phyloP scores from a whole-genome alignment of 2,329 filamentous ascomycete species.

The Cladosporium sphaerospermum region DNA sequence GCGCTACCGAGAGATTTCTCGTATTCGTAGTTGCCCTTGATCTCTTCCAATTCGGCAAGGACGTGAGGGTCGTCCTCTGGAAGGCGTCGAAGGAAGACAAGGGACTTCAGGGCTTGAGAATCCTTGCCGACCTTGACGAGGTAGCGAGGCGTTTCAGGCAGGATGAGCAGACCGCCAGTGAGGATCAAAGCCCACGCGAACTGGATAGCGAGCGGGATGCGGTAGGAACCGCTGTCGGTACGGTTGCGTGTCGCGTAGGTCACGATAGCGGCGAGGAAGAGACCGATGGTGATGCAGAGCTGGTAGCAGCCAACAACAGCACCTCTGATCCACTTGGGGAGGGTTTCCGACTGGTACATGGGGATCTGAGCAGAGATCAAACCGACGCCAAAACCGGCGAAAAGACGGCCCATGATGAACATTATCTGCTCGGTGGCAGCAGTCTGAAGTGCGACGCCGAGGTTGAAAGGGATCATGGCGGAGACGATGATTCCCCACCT shows the following conservation, averaged over 20 bases:
- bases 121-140: constrained; percentile 29
- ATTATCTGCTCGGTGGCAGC: constrained; percentile 55
- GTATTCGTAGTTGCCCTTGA: constrained; percentile 82
- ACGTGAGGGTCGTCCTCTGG: constrained; percentile 54
- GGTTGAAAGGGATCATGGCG: constrained; percentile 55
- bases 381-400: constrained; percentile 67
- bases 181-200: constrained; percentile 32
- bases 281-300: constrained; percentile 66
- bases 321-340: constrained; percentile 75
- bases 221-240: constrained; percentile 31
- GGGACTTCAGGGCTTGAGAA: constrained; percentile 27
- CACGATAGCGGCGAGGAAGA: constrained; percentile 60
- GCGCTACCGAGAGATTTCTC: constrained; percentile 59
- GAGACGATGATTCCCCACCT: constrained; percentile 63
- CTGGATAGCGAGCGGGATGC: constrained; percentile 32
- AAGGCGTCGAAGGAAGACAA: constrained; percentile 64
- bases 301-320: constrained; percentile 71
- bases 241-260: constrained; percentile 57
- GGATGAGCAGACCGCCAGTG: constrained; percentile 26
- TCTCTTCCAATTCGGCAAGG: constrained; percentile 66
- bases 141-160: constrained; percentile 33
- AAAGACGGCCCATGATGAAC: constrained; percentile 47
- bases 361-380: constrained; percentile 55
- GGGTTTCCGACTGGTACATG: constrained; percentile 75
- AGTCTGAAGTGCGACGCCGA: constrained; percentile 68